Conservation (phyloP, 2,329 filamentous ascomycete genomes). For the Fusarium tuaranense region DNA sequence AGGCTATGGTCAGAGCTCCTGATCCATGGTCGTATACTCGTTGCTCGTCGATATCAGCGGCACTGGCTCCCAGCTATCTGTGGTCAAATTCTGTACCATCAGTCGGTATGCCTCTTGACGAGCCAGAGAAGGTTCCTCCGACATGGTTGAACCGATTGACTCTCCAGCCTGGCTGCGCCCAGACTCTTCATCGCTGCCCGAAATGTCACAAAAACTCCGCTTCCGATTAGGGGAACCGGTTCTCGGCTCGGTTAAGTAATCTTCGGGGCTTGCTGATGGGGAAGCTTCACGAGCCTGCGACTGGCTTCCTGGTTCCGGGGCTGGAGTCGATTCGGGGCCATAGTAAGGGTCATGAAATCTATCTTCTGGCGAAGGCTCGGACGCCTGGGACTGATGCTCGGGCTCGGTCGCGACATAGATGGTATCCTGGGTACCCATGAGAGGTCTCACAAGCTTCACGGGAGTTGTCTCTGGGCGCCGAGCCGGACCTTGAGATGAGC, state of each 20-base stretch:
- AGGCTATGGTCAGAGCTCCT: constrained; percentile 45
- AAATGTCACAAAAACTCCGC: constrained; percentile 32
- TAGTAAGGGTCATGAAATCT: not conserved
- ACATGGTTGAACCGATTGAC: constrained; percentile 29
- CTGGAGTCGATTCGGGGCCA: not conserved
- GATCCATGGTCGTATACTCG: constrained; percentile 48
- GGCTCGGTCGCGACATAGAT: not conserved
- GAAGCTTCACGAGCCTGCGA: not conserved
- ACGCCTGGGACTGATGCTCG: not conserved
- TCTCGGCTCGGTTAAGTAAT: not conserved
- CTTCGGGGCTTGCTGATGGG: not conserved
- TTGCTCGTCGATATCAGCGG: constrained; percentile 51
- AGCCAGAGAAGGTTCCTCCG: constrained; percentile 35
- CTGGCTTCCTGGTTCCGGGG: not conserved
- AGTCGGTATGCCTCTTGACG: constrained; percentile 49
- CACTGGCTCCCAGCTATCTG: constrained; percentile 47
- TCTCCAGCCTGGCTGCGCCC: constrained; percentile 11
- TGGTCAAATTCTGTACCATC: constrained; percentile 47
- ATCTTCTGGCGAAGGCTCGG: not conserved
- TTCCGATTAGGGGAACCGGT: constrained; percentile 21
- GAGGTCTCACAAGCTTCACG: not conserved
- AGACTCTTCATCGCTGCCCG: not conserved
- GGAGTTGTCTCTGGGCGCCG: not conserved
- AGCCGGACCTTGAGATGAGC: not conserved
- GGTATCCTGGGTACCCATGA: constrained; percentile 20